Percentiles rank a stretch among this genome's conserved stretches.
phyloP scores from a whole-genome alignment of 2,329 filamentous ascomycete genomes.

The Verticillium nonalfalfae region DNA sequence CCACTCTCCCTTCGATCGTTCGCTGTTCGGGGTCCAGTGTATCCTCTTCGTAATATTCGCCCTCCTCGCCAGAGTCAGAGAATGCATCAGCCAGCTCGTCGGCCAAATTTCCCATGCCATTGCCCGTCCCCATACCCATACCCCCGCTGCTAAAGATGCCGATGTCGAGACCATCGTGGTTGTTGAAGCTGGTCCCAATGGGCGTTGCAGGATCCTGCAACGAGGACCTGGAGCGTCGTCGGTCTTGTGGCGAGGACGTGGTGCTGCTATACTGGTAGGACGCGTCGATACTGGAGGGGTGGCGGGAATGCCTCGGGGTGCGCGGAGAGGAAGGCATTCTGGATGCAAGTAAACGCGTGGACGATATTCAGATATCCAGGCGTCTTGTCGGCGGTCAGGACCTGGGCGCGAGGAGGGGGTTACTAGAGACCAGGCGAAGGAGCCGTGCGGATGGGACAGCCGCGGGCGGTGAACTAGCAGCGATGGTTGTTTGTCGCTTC shows the following conservation, averaged over 20 bases:
- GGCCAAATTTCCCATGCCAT: conserved; percentile 69
- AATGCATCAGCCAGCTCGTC: conserved; percentile 75
- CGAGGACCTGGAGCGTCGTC: conserved; percentile 45
- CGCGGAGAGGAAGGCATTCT: conserved; percentile 42
- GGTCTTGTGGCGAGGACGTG: conserved; percentile 35
- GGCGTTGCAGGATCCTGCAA: conserved; percentile 43
- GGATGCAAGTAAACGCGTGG: neutral
- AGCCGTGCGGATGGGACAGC: neutral
- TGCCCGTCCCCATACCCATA: conserved; percentile 27
- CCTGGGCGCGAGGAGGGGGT: neutral
- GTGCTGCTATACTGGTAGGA: conserved; percentile 28
- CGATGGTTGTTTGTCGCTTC: neutral
- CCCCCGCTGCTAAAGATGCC: conserved; percentile 35
- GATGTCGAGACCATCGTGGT: conserved; percentile 40
- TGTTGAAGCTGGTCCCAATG: conserved; percentile 40
- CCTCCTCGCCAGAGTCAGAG: conserved; percentile 58
- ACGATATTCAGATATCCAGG: neutral
- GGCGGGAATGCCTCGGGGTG: conserved; percentile 54
- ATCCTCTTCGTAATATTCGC: conserved; percentile 35
- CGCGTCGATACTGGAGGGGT: conserved; percentile 46
- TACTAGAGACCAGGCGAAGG: neutral
- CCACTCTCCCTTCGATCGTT: conserved; percentile 15
- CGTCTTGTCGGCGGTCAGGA: neutral
- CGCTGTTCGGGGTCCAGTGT: conserved; percentile 14
- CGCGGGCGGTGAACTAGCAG: neutral